These are phyloP conservation scores for Saccharomycopsis capsularis DNA, from an alignment of 805 yeast species.

Conservation along the genomic window DNA sequence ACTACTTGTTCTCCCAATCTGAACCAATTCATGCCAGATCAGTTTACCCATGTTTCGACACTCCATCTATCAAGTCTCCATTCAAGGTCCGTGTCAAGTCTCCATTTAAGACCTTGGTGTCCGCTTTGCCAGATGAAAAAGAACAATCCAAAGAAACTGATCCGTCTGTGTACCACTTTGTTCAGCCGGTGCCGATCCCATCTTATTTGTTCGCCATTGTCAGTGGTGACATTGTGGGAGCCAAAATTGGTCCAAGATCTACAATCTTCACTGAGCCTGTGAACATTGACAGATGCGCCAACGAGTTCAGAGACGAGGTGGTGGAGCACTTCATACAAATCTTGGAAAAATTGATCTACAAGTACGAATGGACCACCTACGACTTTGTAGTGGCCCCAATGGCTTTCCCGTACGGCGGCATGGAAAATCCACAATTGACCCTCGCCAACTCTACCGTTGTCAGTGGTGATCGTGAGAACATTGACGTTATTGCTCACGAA, in stretches of 20 bases:
- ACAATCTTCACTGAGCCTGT: slow-evolving; percentile 73
- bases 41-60: slow-evolving; percentile 84
- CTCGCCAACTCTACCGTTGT: slow-evolving; percentile 87
- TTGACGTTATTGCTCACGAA: slow-evolving; percentile 89
- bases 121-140: slow-evolving; percentile 46
- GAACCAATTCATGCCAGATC: slow-evolving; percentile 90
- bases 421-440: slow-evolving; percentile 91
- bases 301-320: slow-evolving; percentile 71
- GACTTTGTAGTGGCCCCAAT: slow-evolving; percentile 76
- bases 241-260: slow-evolving; percentile 80
- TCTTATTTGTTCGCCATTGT: slow-evolving; percentile 80
- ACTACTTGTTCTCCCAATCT: slow-evolving; percentile 79
- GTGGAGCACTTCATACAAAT: slow-evolving; percentile 71
- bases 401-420: slow-evolving; percentile 84
- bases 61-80: slow-evolving; percentile 74
- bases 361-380: slow-evolving; percentile 79
- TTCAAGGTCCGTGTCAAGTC: slow-evolving; percentile 55
- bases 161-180: slow-evolving; percentile 39
- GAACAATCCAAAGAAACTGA: slow-evolving; percentile 21
- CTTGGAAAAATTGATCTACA: slow-evolving; percentile 70
- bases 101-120: slow-evolving; percentile 61
- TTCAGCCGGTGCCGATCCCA: slow-evolving; percentile 80
- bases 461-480: slow-evolving; percentile 77
- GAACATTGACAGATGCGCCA: slow-evolving; percentile 56
- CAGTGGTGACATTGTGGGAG: slow-evolving; percentile 65